Evolutionary conservation across 2,329 filamentous ascomycete genomes (phyloP).

Genomic region (Leptographium lundbergii): DNA sequence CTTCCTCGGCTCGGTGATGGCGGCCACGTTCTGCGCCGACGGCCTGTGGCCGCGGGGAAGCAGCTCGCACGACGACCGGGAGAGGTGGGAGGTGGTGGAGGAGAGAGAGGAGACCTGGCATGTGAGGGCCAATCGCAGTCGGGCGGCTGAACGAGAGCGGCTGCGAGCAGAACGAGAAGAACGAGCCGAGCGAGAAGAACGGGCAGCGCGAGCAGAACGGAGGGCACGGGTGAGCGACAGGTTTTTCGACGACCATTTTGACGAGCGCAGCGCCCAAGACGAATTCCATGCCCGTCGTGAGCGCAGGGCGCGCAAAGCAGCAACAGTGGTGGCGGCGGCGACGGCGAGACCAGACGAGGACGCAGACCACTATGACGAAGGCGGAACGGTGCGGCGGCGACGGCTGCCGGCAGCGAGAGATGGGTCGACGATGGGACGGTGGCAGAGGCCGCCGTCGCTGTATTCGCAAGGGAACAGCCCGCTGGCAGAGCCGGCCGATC

Average conservation of each 20-base stretch:
- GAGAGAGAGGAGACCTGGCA: neutral
- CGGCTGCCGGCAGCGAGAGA: neutral
- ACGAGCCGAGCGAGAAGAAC: neutral
- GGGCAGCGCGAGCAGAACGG: neutral
- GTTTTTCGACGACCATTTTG: neutral
- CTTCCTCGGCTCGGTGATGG: slow-evolving; percentile 25
- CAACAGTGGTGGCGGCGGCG: neutral
- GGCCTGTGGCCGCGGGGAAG: neutral
- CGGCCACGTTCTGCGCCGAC: neutral
- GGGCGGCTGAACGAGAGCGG: too few species aligned
- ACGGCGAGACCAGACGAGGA: neutral
- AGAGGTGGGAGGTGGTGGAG: neutral
- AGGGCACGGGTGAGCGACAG: neutral
- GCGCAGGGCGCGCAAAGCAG: neutral
- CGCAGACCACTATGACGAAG: neutral
- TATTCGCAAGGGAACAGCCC: neutral
- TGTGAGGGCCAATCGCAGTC: neutral
- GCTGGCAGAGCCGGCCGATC: neutral
- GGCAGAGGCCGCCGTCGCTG: neutral
- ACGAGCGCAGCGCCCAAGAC: neutral
- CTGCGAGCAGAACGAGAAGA: neutral
- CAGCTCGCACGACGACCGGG: neutral
- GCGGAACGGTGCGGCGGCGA: neutral
- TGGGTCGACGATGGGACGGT: too few species aligned
- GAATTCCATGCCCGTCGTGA: neutral